These are phyloP conservation scores for Hypholoma sublateritium DNA, from an alignment of 768 basidiomycete genomes.

Conservation along the genomic window DNA sequence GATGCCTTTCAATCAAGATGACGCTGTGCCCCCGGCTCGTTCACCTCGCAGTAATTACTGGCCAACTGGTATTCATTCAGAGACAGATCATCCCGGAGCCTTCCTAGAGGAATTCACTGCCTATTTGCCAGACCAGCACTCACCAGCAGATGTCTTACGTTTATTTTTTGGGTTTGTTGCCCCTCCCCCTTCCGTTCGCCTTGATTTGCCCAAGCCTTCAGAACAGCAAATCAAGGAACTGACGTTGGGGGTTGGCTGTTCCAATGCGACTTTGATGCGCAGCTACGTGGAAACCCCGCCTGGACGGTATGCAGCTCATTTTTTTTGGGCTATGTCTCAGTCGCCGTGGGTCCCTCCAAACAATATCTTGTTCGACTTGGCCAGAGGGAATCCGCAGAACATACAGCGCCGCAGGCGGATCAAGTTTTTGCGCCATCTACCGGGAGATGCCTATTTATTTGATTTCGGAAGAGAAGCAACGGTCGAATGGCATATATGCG, in stretches of 20 bases:
- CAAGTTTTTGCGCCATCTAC: neutral
- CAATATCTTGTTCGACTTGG: neutral
- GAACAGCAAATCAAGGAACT: neutral
- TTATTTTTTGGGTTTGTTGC: neutral
- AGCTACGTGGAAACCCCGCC: neutral
- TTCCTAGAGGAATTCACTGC: neutral
- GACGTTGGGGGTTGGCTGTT: neutral
- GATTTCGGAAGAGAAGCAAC: neutral
- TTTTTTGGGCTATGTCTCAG: neutral
- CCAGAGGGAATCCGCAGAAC: neutral
- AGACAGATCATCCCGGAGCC: neutral
- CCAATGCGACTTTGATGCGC: neutral
- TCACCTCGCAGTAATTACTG: too few species aligned
- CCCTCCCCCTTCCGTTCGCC: neutral
- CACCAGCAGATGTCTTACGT: neutral
- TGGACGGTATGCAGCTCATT: neutral
- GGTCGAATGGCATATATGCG: neutral
- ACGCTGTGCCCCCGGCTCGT: too few species aligned
- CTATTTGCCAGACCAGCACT: neutral
- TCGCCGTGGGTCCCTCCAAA: neutral
- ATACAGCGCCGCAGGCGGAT: neutral
- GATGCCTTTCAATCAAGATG: too few species aligned
- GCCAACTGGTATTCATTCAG: too few species aligned
- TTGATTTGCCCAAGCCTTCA: neutral
- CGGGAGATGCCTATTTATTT: neutral